phyloP scores from a whole-genome alignment of 1,284 basidiomycete species.

The Tremellales sp. region DNA sequence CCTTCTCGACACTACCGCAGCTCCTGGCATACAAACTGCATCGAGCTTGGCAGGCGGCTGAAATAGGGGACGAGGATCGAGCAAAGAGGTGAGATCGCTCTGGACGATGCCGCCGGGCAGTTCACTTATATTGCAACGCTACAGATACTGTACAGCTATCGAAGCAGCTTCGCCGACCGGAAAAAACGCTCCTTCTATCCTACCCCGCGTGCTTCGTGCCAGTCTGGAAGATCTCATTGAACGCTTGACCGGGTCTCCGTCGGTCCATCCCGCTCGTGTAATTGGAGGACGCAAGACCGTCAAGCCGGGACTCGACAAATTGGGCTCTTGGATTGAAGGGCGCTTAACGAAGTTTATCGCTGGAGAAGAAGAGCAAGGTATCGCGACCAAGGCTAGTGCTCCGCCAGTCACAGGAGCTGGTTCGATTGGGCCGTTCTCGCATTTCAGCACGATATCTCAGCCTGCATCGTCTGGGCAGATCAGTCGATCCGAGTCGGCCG shows the following conservation, averaged over 20 bases:
- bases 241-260: conserved; percentile 70
- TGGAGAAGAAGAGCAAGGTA: conserved; percentile 64
- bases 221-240: conserved; percentile 78
- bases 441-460: conserved; percentile 90
- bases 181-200: conserved; percentile 47
- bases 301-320: conserved; percentile 85
- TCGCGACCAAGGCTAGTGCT: conserved; percentile 30
- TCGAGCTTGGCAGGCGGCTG: conserved; percentile 71
- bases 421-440: conserved; percentile 79
- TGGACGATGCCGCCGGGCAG: background rate
- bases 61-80: conserved; percentile 67
- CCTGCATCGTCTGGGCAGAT: conserved; percentile 63
- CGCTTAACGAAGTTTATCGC: conserved; percentile 94
- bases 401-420: conserved; percentile 12
- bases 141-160: conserved; percentile 91
- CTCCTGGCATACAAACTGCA: conserved; percentile 85
- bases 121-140: background rate
- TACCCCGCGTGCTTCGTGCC: conserved; percentile 62
- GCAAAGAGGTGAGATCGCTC: conserved; percentile 61
- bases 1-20: conserved; percentile 73
- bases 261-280: conserved; percentile 71
- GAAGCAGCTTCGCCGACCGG: conserved; percentile 53
- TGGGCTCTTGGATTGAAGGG: conserved; percentile 92
- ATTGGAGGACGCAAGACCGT: conserved; percentile 51
- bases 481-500: conserved; percentile 30